Conservation (phyloP, 345 rosid genomes). For the Carallia brachiata region DNA sequence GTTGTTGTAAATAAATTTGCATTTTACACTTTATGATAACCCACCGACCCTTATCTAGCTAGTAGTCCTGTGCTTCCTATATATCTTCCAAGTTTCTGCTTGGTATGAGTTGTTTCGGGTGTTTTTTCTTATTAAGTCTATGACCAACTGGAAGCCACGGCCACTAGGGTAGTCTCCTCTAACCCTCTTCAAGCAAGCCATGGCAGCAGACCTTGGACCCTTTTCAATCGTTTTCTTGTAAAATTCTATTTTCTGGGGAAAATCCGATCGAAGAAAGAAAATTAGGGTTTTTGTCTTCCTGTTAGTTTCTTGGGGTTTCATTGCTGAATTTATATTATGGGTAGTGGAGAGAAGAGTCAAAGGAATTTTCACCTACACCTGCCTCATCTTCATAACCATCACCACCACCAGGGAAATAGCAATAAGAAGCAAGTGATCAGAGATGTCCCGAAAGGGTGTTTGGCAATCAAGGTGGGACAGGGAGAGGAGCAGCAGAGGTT, state of each 20-base stretch:
- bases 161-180: constrained; percentile 37
- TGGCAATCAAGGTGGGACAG: constrained; percentile 32
- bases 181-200: constrained; percentile 27
- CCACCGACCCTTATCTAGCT: neutral
- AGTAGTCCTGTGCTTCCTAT: neutral
- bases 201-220: constrained; percentile 46
- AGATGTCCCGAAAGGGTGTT: constrained; percentile 28
- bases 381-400: constrained; percentile 22
- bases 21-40: neutral
- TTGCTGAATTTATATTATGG: constrained; percentile 23
- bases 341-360: constrained; percentile 35
- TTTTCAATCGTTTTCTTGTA: constrained; percentile 26
- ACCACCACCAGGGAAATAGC: neutral
- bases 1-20: no score
- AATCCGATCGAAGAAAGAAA: neutral
- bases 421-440: constrained; percentile 14
- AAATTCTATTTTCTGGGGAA: constrained; percentile 5
- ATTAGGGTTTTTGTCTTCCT: constrained; percentile 10
- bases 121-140: constrained; percentile 10
- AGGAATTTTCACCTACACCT: constrained; percentile 25
- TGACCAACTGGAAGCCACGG: constrained; percentile 37
- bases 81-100: constrained; percentile 3
- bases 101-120: constrained; percentile 16
- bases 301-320: neutral
- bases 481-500: constrained; percentile 36